These are phyloP conservation scores for Yamadazyma buinensis DNA, from an alignment of 1,139 yeast species.

Conservation along the genomic window DNA sequence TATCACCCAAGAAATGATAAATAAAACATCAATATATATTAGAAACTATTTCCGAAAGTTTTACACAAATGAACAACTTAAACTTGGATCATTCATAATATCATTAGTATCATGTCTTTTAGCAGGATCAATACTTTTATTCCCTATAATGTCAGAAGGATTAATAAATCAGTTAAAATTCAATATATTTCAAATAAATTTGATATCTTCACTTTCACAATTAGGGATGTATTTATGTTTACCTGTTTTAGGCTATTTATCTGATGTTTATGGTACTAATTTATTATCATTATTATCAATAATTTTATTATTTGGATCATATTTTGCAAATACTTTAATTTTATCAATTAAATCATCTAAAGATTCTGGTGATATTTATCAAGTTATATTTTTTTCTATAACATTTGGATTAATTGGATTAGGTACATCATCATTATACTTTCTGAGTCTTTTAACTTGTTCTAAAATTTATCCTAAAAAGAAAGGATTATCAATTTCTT, in stretches of 20 bases:
- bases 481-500: conserved; percentile 78
- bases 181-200: conserved; percentile 69
- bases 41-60: conserved; percentile 21
- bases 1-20: no score
- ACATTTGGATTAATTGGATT: conserved; percentile 60
- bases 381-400: conserved; percentile 22
- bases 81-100: conserved; percentile 33
- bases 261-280: conserved; percentile 84
- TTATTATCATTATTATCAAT: conserved; percentile 62
- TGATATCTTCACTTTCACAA: conserved; percentile 71
- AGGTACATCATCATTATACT: conserved; percentile 79
- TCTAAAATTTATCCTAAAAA: conserved; percentile 74
- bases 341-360: conserved; percentile 4
- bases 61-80: conserved; percentile 23
- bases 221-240: conserved; percentile 83
- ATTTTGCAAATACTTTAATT: conserved; percentile 39
- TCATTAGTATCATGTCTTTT: conserved; percentile 58
- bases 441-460: conserved; percentile 75
- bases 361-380: conserved; percentile 5
- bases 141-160: conserved; percentile 73
- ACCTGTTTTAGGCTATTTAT: conserved; percentile 77
- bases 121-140: conserved; percentile 78
- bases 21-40: conserved; percentile 16
- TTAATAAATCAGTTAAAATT: conserved; percentile 58
- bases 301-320: conserved; percentile 69